These are phyloP conservation scores for Geotrichum fermentans DNA, from an alignment of 1,139 yeast species.

Conservation along the genomic window DNA sequence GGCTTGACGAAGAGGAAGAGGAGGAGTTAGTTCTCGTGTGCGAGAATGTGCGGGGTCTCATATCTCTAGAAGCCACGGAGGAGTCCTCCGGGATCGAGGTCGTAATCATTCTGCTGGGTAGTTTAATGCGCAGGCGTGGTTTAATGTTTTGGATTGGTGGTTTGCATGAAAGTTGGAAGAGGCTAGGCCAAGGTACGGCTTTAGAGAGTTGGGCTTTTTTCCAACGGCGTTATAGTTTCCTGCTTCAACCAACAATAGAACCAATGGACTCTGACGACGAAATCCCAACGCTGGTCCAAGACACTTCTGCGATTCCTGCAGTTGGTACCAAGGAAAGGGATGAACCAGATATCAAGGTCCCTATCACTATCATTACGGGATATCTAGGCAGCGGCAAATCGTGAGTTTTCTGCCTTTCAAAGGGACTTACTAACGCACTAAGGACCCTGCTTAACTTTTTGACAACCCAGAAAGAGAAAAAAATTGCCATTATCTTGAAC, in stretches of 20 bases:
- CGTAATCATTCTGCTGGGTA: constrained; percentile 7
- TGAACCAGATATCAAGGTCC: constrained; percentile 50
- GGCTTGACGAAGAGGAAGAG: constrained; percentile 29
- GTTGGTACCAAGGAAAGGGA: constrained; percentile 9
- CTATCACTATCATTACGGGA: constrained; percentile 90
- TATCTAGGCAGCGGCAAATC: constrained; percentile 94
- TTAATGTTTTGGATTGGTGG: neutral
- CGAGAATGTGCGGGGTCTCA: constrained; percentile 27
- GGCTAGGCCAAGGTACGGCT: no score
- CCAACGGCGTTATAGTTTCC: neutral
- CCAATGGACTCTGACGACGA: constrained; percentile 19
- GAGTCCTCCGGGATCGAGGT: constrained; percentile 24
- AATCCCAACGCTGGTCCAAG: constrained; percentile 15
- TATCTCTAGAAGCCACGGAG: constrained; percentile 7
- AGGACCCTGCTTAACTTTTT: constrained; percentile 66
- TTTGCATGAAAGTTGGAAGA: no score
- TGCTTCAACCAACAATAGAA: no score
- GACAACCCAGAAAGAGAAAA: constrained; percentile 61
- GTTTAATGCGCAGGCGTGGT: no score
- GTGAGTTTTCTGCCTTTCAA: constrained; percentile 16
- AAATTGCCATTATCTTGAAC: constrained; percentile 83
- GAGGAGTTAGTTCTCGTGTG: constrained; percentile 33
- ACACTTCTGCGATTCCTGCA: constrained; percentile 9
- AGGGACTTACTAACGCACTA: neutral
- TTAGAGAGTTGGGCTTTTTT: neutral